Evolutionary conservation across 2,329 filamentous ascomycete species (phyloP).

Genomic region (Colletotrichum endophyticum): DNA sequence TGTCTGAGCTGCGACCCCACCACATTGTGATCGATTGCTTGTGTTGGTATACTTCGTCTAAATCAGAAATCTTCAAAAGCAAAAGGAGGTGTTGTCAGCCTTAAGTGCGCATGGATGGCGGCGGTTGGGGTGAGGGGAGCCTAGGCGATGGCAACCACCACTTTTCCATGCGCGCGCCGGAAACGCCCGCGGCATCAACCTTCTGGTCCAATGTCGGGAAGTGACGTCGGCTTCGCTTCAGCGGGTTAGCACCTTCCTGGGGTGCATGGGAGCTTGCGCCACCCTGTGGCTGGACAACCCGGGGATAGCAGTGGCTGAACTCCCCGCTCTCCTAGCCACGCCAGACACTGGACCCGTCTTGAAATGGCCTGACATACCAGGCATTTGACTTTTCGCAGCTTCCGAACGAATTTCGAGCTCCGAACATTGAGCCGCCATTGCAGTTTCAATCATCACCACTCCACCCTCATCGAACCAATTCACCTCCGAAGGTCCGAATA

Average conservation of each 20-base stretch:
- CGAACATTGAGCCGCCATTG: conserved; percentile 12
- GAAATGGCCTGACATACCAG: conserved; percentile 5
- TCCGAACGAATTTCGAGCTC: conserved; percentile 25
- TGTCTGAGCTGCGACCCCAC: conserved; percentile 45
- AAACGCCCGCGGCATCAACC: conserved; percentile 17
- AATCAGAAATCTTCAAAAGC: neutral
- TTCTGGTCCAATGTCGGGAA: neutral
- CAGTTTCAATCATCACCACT: conserved; percentile 28
- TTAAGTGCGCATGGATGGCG: conserved; percentile 12
- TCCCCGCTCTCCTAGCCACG: neutral
- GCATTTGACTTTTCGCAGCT: conserved; percentile 4
- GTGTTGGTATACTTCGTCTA: conserved; percentile 15
- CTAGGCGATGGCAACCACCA: neutral
- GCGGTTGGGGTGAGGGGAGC: neutral
- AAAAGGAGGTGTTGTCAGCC: neutral
- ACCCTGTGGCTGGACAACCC: neutral
- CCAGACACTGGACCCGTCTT: neutral
- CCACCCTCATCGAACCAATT: conserved; percentile 30
- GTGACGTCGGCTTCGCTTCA: conserved; percentile 13
- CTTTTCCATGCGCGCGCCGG: neutral
- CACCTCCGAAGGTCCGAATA: conserved; percentile 26
- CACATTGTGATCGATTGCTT: neutral
- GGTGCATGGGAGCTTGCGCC: neutral
- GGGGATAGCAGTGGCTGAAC: neutral
- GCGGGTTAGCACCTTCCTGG: neutral